These are phyloP conservation scores for Kwoniella sp. DNA, from an alignment of 768 basidiomycete species.

Conservation along the genomic window DNA sequence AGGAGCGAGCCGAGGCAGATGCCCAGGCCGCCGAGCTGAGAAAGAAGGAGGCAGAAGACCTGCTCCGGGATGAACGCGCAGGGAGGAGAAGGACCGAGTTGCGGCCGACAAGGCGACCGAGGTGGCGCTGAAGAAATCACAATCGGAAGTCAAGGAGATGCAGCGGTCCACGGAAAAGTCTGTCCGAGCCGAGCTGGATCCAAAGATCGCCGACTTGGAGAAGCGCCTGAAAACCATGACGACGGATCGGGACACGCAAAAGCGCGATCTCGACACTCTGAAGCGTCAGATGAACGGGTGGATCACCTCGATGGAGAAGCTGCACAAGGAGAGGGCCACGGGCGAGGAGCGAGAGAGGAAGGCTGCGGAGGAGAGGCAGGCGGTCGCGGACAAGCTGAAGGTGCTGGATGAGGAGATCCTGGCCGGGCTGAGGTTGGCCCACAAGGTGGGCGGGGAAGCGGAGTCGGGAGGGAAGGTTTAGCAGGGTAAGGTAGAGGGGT, in stretches of 20 bases:
- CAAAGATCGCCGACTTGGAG: conserved; percentile 21
- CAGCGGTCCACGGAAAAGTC: conserved; percentile 11
- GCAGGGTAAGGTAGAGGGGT: neutral
- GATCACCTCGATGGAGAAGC: conserved; percentile 16
- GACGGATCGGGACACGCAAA: conserved; percentile 8
- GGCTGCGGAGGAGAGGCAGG: conserved; percentile 14
- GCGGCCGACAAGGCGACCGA: conserved; percentile 12
- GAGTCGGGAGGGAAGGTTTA: neutral
- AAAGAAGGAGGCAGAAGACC: conserved; percentile 7
- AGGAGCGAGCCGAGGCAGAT: conserved; percentile 17
- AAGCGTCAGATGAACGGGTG: conserved; percentile 15
- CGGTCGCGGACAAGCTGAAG: conserved; percentile 10
- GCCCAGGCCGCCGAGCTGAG: conserved; percentile 22
- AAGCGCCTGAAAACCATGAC: conserved; percentile 10
- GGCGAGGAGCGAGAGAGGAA: conserved; percentile 17
- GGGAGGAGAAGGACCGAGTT: conserved; percentile 2
- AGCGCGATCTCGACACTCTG: conserved; percentile 10
- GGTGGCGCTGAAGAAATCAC: conserved; percentile 7
- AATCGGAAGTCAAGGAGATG: conserved; percentile 12
- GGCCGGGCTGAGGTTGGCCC: conserved; percentile 12
- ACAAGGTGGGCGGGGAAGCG: neutral
- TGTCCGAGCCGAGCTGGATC: conserved; percentile 21
- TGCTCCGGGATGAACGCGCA: conserved; percentile 12
- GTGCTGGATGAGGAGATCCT: conserved; percentile 23
- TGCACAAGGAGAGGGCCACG: conserved; percentile 18